A percentile compares a stretch with the other conserved stretches of the same genome.
phyloP scores from a whole-genome alignment of 495 filamentous ascomycete species.

The Penicillium mononematosum region DNA sequence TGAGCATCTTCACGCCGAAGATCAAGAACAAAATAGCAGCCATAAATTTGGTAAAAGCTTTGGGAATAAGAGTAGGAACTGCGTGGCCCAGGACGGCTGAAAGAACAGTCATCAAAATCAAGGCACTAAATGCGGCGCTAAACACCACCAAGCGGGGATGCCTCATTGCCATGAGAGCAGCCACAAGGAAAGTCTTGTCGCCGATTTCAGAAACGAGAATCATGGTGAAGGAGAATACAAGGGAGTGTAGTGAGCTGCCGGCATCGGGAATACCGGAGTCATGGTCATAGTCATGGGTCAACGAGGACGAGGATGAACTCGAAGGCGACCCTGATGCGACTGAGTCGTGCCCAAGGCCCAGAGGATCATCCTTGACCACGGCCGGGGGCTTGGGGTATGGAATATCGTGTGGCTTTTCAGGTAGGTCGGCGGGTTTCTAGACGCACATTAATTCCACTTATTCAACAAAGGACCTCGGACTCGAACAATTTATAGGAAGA shows the following conservation, averaged over 20 bases:
- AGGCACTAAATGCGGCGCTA: slow-evolving; percentile 84
- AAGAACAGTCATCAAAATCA: slow-evolving; percentile 93
- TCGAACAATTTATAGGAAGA: not conserved
- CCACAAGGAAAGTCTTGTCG: slow-evolving; percentile 97
- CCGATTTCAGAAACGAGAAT: slow-evolving; percentile 97
- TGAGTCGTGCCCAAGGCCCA: slow-evolving; percentile 59
- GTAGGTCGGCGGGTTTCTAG: slow-evolving; percentile 81
- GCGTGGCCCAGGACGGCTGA: slow-evolving; percentile 94
- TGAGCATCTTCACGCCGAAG: slow-evolving; percentile 81
- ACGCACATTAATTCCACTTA: slow-evolving; percentile 12
- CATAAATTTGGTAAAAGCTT: slow-evolving; percentile 80
- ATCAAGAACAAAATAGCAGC: slow-evolving; percentile 83
- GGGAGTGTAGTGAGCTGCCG: slow-evolving; percentile 86
- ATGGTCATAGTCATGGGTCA: slow-evolving; percentile 31
- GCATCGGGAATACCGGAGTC: slow-evolving; percentile 49
- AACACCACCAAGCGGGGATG: slow-evolving; percentile 92
- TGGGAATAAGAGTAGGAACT: slow-evolving; percentile 86
- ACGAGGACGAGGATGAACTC: slow-evolving; percentile 17
- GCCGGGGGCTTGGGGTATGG: slow-evolving; percentile 70
- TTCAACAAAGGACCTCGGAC: slow-evolving; percentile 17
- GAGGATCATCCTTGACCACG: slow-evolving; percentile 60
- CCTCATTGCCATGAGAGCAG: slow-evolving; percentile 98
- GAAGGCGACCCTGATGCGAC: slow-evolving; percentile 36
- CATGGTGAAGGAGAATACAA: slow-evolving; percentile 90
- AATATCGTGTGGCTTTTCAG: slow-evolving; percentile 76